A percentile compares a stretch with the other conserved stretches of the same genome.
phyloP scores from a whole-genome alignment of 2,329 filamentous ascomycete genomes.

The Leptodontidium sp. region DNA sequence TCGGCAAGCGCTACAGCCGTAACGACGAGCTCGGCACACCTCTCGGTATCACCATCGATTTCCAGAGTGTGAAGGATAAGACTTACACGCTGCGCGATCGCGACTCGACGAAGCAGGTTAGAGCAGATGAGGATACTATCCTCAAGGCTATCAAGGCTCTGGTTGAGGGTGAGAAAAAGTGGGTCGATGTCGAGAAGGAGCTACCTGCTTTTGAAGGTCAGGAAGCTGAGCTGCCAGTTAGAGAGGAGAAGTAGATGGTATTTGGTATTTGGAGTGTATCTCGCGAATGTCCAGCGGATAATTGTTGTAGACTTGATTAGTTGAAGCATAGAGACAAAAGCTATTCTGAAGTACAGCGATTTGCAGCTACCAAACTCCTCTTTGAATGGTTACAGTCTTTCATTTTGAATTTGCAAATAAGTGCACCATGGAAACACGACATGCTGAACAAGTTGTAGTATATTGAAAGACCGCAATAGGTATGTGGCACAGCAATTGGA shows the following conservation, averaged over 20 bases:
- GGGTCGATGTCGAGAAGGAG: constrained; percentile 75
- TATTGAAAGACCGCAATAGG: too few relatives aligned
- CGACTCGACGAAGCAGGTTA: constrained; percentile 90
- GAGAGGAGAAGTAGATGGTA: constrained; percentile 20
- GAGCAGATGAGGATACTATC: constrained; percentile 82
- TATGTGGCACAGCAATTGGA: too few relatives aligned
- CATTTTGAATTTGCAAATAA: background rate
- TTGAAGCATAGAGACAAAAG: constrained; percentile 15
- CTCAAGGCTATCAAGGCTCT: constrained; percentile 69
- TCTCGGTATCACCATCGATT: constrained; percentile 93
- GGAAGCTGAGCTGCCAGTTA: constrained; percentile 52
- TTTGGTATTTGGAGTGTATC: background rate
- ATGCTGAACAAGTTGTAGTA: too few relatives aligned
- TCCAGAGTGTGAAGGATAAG: constrained; percentile 90
- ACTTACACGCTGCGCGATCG: constrained; percentile 89
- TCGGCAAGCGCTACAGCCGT: constrained; percentile 92
- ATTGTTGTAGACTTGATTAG: constrained; percentile 20
- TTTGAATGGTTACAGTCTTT: background rate
- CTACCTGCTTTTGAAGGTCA: constrained; percentile 88
- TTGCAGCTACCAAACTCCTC: background rate
- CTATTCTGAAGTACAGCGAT: constrained; percentile 12
- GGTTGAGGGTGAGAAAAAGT: constrained; percentile 61
- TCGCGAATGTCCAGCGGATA: background rate
- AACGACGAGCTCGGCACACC: constrained; percentile 97
- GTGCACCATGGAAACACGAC: background rate